These are phyloP conservation scores for Dacryopinax spathularia DNA, from an alignment of 768 basidiomycete genomes.

Conservation along the genomic window DNA sequence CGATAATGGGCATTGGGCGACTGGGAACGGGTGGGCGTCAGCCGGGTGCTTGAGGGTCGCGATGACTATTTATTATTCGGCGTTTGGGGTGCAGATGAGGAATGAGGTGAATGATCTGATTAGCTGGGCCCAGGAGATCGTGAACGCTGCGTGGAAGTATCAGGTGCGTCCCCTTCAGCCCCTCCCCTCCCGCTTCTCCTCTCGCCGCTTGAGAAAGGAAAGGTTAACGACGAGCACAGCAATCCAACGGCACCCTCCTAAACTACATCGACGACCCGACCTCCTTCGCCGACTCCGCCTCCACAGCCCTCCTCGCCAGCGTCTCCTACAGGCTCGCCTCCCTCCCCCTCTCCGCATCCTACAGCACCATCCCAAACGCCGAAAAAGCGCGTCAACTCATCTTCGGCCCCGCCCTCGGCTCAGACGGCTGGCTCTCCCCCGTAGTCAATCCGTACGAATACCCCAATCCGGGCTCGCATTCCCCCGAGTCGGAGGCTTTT, in stretches of 20 bases:
- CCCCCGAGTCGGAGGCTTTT: constrained; percentile 71
- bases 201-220: constrained; percentile 14
- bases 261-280: constrained; percentile 53
- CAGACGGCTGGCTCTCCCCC: constrained; percentile 51
- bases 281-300: constrained; percentile 59
- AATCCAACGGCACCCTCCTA: constrained; percentile 30
- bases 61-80: constrained; percentile 52
- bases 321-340: constrained; percentile 62
- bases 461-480: constrained; percentile 33
- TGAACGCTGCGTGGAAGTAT: constrained; percentile 44
- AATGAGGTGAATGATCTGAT: constrained; percentile 43
- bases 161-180: constrained; percentile 30
- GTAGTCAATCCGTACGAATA: constrained; percentile 60
- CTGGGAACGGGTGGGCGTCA: constrained; percentile 83
- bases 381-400: constrained; percentile 34
- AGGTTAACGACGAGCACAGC: constrained; percentile 4
- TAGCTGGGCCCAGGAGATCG: constrained; percentile 26
- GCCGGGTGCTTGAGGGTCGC: constrained; percentile 75
- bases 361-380: constrained; percentile 37
- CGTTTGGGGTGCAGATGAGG: constrained; percentile 35
- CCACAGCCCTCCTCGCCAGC: constrained; percentile 59
- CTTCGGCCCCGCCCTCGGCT: constrained; percentile 13
- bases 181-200: constrained; percentile 19
- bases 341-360: constrained; percentile 27
- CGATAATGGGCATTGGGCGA: constrained; percentile 68